A percentile compares a stretch with the other conserved stretches of the same genome.
Conservation (phyloP, 768 basidiomycete genomes). For the Melanogaster broomeanus region DNA sequence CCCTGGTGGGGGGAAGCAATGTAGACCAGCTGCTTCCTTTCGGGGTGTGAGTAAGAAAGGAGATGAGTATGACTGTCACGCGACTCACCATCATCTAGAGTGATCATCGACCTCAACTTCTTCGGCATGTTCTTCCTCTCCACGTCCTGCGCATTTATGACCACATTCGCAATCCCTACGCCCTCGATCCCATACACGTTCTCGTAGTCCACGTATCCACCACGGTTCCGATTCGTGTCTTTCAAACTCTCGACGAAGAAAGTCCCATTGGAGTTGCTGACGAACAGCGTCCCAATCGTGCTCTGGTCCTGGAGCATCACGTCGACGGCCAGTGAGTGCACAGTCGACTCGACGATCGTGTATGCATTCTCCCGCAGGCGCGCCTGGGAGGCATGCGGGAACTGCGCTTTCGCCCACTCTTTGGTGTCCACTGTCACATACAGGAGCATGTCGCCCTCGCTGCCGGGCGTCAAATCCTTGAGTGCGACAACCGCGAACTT, state of each 20-base stretch:
- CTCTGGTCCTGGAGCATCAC: conserved; percentile 72
- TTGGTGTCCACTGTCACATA: conserved; percentile 86
- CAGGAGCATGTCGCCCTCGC: conserved; percentile 72
- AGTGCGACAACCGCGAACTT: conserved; percentile 93
- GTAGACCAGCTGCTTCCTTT: conserved; percentile 74
- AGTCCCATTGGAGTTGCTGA: conserved; percentile 94
- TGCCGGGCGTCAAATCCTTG: conserved; percentile 59
- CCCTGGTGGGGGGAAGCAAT: conserved; percentile 58
- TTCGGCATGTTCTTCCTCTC: conserved; percentile 71
- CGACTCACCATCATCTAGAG: conserved; percentile 81
- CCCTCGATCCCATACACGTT: conserved; percentile 84
- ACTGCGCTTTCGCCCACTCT: conserved; percentile 85
- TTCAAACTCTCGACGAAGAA: conserved; percentile 90
- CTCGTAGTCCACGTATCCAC: conserved; percentile 94
- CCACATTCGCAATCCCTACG: conserved; percentile 87
- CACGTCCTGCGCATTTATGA: conserved; percentile 82
- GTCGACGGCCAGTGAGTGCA: conserved; percentile 92
- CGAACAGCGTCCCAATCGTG: conserved; percentile 87
- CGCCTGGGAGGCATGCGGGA: conserved; percentile 86
- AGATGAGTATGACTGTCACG: background rate
- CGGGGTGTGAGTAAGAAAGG: background rate
- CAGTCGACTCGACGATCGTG: conserved; percentile 92
- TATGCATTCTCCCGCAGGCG: conserved; percentile 89
- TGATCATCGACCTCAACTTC: conserved; percentile 75
- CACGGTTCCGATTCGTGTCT: conserved; percentile 88